These are phyloP conservation scores for Sclerotinia glacialis DNA, from an alignment of 2,329 filamentous ascomycete species.

Conservation along the genomic window DNA sequence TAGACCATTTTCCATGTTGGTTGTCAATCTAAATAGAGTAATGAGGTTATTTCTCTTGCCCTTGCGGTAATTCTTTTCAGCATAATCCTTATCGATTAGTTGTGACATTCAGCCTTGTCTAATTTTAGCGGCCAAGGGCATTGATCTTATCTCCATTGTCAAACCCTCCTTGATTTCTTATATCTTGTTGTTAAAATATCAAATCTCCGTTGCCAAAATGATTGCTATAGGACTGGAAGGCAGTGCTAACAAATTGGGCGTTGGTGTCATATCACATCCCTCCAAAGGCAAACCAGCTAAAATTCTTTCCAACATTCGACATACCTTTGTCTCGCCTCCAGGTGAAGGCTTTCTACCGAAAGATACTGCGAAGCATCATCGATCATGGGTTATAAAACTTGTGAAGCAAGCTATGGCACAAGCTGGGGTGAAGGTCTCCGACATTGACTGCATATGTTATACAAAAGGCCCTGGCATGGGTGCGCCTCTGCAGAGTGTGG, in stretches of 20 bases:
- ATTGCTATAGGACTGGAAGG: conserved; percentile 79
- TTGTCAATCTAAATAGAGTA: neutral
- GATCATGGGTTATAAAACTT: conserved; percentile 77
- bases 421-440: conserved; percentile 57
- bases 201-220: conserved; percentile 42
- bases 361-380: conserved; percentile 91
- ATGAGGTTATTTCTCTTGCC: neutral
- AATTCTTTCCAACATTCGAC: conserved; percentile 89
- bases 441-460: conserved; percentile 92
- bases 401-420: conserved; percentile 74
- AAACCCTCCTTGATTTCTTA: conserved; percentile 2
- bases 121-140: conserved; percentile 9
- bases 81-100: conserved; percentile 22
- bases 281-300: conserved; percentile 48
- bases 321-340: conserved; percentile 89
- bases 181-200: neutral
- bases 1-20: neutral
- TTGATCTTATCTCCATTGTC: conserved; percentile 1
- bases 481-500: conserved; percentile 82
- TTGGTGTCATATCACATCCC: conserved; percentile 84
- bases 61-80: neutral
- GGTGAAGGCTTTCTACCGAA: conserved; percentile 95
- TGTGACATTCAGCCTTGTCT: conserved; percentile 17
- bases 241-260: conserved; percentile 95
- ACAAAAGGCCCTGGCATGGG: conserved; percentile 97